These are phyloP conservation scores for Solanum pennellii DNA, from an alignment of 257 asterid genomes.

Conservation along the genomic window DNA sequence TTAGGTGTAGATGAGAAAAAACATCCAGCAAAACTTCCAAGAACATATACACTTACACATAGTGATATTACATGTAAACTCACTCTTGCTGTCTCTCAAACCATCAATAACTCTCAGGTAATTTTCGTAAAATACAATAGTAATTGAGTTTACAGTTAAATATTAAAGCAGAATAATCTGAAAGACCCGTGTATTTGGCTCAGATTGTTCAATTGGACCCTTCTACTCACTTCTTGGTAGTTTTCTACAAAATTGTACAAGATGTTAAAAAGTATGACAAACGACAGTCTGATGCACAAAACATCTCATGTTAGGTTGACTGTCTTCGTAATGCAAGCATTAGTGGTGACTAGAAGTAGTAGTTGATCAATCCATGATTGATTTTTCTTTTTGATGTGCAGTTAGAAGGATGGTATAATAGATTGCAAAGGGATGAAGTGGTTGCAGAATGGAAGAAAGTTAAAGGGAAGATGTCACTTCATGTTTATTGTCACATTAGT, in stretches of 20 bases:
- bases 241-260: too few species aligned
- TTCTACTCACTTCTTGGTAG: too few species aligned
- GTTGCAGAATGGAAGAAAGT: constrained; percentile 96
- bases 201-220: too few species aligned
- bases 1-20: constrained; percentile 52
- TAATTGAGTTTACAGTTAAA: background rate
- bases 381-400: constrained; percentile 14
- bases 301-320: background rate
- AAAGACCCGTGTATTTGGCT: fast-evolving
- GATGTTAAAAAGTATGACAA: too few species aligned
- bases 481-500: constrained; percentile 90
- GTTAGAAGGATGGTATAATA: constrained; percentile 93
- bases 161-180: too few species aligned
- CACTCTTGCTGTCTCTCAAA: constrained; percentile 60
- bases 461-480: constrained; percentile 76
- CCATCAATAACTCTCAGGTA: constrained; percentile 64
- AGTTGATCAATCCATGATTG: background rate
- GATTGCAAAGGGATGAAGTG: constrained; percentile 80
- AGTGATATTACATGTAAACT: constrained; percentile 58
- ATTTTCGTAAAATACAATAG: background rate
- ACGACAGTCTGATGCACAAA: background rate
- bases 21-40: constrained; percentile 59
- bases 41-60: constrained; percentile 71
- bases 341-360: background rate
- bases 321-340: too few species aligned